Percentiles rank a stretch among this genome's conserved stretches.
Evolutionary conservation across 2,329 filamentous ascomycete genomes (phyloP).

Genomic region (Exophiala phaeomuriformis): DNA sequence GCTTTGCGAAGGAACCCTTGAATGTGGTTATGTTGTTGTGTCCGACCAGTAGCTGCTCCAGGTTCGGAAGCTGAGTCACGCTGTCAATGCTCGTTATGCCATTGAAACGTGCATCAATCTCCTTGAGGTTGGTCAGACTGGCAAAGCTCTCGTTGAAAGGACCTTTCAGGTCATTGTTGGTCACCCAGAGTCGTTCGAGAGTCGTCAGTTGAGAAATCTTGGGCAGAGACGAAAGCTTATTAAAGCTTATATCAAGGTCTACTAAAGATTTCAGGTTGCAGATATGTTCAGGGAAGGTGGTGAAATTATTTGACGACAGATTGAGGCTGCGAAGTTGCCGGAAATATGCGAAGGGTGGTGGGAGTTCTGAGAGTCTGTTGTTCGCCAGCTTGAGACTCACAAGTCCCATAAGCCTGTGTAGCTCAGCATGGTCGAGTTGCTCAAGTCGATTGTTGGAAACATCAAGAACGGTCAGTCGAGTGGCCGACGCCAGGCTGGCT

Average conservation of each 20-base stretch:
- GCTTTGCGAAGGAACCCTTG: slow-evolving; percentile 74
- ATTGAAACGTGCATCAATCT: slow-evolving; percentile 94
- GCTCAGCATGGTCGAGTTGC: slow-evolving; percentile 73
- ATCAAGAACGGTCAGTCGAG: slow-evolving; percentile 77
- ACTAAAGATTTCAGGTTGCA: slow-evolving; percentile 75
- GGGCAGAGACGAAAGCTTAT: slow-evolving; percentile 71
- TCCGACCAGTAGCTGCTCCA: slow-evolving; percentile 82
- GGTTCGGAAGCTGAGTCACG: slow-evolving; percentile 70
- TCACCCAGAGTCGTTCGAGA: slow-evolving; percentile 85
- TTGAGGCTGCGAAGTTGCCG: slow-evolving; percentile 74
- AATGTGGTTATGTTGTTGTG: slow-evolving; percentile 92
- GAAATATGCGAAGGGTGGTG: slow-evolving; percentile 75
- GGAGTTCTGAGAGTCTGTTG: slow-evolving; percentile 74
- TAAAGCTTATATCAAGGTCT: slow-evolving; percentile 95
- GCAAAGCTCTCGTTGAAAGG: slow-evolving; percentile 66
- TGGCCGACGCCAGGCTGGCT: slow-evolving; percentile 72
- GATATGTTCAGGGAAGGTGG: slow-evolving; percentile 75
- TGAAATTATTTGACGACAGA: slow-evolving; percentile 86
- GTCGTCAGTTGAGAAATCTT: slow-evolving; percentile 71
- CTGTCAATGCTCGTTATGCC: slow-evolving; percentile 80
- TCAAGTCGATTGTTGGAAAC: slow-evolving; percentile 92
- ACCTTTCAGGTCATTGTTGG: slow-evolving; percentile 81
- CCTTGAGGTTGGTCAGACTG: slow-evolving; percentile 68
- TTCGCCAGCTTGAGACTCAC: slow-evolving; percentile 90
- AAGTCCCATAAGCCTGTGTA: slow-evolving; percentile 66